phyloP scores from a whole-genome alignment of 2,329 filamentous ascomycete genomes.

The Metarhizium anisopliae region DNA sequence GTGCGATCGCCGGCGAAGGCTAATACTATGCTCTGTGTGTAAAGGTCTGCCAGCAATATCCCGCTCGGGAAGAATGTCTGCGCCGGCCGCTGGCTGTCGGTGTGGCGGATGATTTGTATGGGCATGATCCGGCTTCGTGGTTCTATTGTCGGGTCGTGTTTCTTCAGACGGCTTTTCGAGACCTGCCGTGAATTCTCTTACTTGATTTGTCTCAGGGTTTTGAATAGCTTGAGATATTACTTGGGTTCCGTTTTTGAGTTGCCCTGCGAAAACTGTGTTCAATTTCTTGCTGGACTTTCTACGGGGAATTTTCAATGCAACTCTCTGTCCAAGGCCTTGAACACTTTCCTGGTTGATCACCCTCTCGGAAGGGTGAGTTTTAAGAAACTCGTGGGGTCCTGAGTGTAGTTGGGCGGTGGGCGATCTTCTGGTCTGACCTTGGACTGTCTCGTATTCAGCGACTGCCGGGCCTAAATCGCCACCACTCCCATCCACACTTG shows the following conservation, averaged over 20 bases:
- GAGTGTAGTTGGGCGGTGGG: not conserved
- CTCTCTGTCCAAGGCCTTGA: not conserved
- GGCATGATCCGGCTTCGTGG: not conserved
- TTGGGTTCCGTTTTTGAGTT: not conserved
- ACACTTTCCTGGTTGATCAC: slow-evolving; percentile 4
- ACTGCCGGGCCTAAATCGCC: not conserved
- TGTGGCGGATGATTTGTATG: not conserved
- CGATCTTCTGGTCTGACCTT: not conserved
- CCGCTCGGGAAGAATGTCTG: slow-evolving; percentile 16
- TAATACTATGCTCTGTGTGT: slow-evolving; percentile 26
- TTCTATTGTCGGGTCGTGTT: too few relatives aligned
- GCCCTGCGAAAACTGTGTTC: not conserved
- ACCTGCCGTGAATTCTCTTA: not conserved
- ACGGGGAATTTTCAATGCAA: slow-evolving; percentile 5
- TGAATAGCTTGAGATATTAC: not conserved
- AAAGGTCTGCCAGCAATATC: slow-evolving; percentile 16
- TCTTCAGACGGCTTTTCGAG: not conserved
- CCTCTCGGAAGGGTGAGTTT: not conserved
- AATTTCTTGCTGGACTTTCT: slow-evolving; percentile 10
- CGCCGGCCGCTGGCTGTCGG: slow-evolving; percentile 4
- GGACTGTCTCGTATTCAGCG: not conserved
- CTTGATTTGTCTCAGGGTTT: not conserved
- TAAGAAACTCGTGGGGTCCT: not conserved
- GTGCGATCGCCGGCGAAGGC: slow-evolving; percentile 41
- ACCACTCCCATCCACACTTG: slow-evolving; percentile 6